Evolutionary conservation across 2,329 filamentous ascomycete genomes (phyloP).

Genomic region (Phialophora macrospora): DNA sequence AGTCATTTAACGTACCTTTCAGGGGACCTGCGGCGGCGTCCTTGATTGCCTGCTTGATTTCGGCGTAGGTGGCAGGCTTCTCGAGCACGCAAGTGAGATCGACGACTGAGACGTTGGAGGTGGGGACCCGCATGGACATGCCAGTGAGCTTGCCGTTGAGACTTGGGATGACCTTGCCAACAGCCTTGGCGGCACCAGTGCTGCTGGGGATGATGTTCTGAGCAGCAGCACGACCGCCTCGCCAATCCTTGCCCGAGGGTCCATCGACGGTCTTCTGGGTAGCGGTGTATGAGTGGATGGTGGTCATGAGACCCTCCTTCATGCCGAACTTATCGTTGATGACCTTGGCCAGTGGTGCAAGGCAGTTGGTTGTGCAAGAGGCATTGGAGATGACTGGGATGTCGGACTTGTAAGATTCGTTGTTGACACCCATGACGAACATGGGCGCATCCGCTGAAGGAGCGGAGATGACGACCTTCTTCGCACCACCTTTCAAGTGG

Average conservation of each 20-base stretch:
- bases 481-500: constrained; percentile 94
- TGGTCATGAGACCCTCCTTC: constrained; percentile 99
- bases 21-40: constrained; percentile 79
- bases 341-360: constrained; percentile 98
- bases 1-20: constrained; percentile 68
- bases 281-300: constrained; percentile 98
- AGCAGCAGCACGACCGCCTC: constrained; percentile 96
- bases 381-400: constrained; percentile 97
- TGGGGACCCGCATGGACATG: constrained; percentile 99
- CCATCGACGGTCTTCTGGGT: constrained; percentile 99
- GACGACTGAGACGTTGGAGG: constrained; percentile 98
- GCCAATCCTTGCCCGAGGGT: constrained; percentile 98
- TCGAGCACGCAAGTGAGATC: constrained; percentile 93
- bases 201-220: constrained; percentile 99
- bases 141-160: constrained; percentile 99
- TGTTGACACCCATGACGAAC: constrained; percentile 99
- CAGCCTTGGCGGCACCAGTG: constrained; percentile 99
- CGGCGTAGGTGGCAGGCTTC: constrained; percentile 74
- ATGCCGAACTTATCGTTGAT: constrained; percentile 98
- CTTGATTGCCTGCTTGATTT: constrained; percentile 94
- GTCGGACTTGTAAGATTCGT: constrained; percentile 88
- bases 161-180: constrained; percentile 98
- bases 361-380: constrained; percentile 99
- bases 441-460: constrained; percentile 81
- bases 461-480: constrained; percentile 83